Evolutionary conservation across 345 rosid species (phyloP).

Genomic region (Eucalyptus marginata): DNA sequence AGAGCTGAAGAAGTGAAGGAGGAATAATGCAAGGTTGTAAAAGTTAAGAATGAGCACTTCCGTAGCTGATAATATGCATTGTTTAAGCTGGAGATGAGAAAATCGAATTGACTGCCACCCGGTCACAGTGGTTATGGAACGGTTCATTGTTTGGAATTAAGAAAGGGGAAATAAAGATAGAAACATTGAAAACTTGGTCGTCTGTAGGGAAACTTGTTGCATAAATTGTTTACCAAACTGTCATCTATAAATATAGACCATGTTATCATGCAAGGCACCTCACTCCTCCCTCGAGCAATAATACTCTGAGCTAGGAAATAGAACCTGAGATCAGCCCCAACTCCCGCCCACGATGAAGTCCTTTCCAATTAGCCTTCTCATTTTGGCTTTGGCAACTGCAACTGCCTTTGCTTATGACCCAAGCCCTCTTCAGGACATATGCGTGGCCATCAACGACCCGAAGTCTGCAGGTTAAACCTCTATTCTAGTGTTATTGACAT

Average conservation of each 20-base stretch:
- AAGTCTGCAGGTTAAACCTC: neutral
- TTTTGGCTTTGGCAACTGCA: neutral
- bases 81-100: neutral
- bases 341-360: neutral
- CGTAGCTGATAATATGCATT: neutral
- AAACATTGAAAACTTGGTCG: neutral
- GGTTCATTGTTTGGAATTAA: neutral
- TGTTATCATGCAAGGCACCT: neutral
- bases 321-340: neutral
- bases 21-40: neutral
- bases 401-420: conserved; percentile 9
- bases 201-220: neutral
- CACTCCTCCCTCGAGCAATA: neutral
- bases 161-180: neutral
- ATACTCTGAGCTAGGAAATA: neutral
- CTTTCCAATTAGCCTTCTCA: neutral
- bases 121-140: neutral
- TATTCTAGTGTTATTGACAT: neutral
- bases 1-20: neutral
- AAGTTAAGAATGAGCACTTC: neutral
- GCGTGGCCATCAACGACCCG: conserved; percentile 1
- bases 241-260: neutral
- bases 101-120: neutral
- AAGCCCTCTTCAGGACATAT: conserved; percentile 14
- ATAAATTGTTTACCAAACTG: neutral